phyloP scores from a whole-genome alignment of 1,284 basidiomycete genomes.

The Phenoliferia sp. region DNA sequence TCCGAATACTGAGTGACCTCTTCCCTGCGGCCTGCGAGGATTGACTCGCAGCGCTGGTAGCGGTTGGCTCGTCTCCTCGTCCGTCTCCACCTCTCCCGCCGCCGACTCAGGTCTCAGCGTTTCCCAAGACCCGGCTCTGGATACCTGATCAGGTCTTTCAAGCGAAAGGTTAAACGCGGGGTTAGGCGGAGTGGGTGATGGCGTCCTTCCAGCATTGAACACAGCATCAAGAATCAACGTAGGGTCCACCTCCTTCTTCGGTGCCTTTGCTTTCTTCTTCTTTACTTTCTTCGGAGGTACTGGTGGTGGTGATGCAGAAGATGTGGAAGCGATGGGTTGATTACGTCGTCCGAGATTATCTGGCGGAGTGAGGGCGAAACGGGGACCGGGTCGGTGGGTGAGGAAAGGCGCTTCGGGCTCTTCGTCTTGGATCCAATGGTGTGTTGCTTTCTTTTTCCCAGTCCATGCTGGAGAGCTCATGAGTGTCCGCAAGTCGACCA shows the following conservation, averaged over 20 bases:
- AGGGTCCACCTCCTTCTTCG: neutral
- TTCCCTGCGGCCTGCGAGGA: neutral
- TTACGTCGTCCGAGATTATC: constrained; percentile 23
- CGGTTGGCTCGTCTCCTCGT: too few species aligned
- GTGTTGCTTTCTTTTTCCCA: neutral
- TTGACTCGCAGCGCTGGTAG: neutral
- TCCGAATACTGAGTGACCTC: neutral
- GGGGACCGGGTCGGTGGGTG: constrained; percentile 28
- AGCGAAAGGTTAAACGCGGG: neutral
- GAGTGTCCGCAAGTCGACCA: too few species aligned
- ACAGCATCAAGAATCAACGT: constrained; percentile 19
- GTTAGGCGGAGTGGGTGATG: neutral
- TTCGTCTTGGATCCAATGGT: neutral
- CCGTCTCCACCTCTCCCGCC: neutral
- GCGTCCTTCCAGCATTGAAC: constrained; percentile 21
- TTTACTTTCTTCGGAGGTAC: constrained; percentile 1
- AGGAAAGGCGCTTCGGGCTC: constrained; percentile 26
- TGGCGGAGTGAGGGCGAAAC: constrained; percentile 27
- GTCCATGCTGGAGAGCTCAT: neutral
- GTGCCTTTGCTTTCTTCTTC: constrained; percentile 17
- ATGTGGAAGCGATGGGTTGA: constrained; percentile 6
- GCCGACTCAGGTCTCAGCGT: neutral
- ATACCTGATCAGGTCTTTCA: neutral
- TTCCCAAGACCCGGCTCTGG: neutral
- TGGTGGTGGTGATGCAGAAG: neutral